phyloP scores from a whole-genome alignment of 2,329 filamentous ascomycete genomes.

The Penicillium occitanis region DNA sequence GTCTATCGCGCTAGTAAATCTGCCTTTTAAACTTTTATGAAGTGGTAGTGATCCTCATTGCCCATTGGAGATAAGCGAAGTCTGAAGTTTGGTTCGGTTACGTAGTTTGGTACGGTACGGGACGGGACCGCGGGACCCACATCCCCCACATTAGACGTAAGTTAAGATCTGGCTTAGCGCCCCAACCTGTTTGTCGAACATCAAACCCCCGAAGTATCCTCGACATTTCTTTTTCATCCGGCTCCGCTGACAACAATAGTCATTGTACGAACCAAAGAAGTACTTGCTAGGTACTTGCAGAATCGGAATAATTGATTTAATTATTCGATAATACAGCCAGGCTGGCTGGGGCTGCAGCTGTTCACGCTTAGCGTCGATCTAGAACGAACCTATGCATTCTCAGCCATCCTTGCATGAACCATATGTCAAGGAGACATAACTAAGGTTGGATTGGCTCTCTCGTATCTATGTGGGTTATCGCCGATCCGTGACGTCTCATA shows the following conservation, averaged over 20 bases:
- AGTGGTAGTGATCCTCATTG: background rate
- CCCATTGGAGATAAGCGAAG: background rate
- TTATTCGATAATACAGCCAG: background rate
- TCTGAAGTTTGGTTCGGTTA: background rate
- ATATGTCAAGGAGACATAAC: background rate
- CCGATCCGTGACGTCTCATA: conserved; percentile 7
- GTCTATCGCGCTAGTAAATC: background rate
- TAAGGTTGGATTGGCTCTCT: background rate
- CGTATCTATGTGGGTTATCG: background rate
- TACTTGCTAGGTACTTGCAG: background rate
- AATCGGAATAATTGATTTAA: background rate
- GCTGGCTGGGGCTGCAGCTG: background rate
- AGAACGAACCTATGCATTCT: background rate
- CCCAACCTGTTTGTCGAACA: background rate
- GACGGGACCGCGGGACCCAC: background rate
- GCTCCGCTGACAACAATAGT: background rate
- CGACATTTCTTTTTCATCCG: background rate
- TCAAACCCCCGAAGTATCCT: background rate
- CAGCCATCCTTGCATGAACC: conserved; percentile 1
- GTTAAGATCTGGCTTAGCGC: background rate
- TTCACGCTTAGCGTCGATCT: background rate
- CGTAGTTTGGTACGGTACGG: background rate
- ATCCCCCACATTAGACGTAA: background rate
- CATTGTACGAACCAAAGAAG: background rate
- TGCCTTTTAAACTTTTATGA: background rate